These are phyloP conservation scores for Nannochloropsis gaditana DNA, from an alignment of 108 stramenopile genomes.

Conservation along the genomic window DNA sequence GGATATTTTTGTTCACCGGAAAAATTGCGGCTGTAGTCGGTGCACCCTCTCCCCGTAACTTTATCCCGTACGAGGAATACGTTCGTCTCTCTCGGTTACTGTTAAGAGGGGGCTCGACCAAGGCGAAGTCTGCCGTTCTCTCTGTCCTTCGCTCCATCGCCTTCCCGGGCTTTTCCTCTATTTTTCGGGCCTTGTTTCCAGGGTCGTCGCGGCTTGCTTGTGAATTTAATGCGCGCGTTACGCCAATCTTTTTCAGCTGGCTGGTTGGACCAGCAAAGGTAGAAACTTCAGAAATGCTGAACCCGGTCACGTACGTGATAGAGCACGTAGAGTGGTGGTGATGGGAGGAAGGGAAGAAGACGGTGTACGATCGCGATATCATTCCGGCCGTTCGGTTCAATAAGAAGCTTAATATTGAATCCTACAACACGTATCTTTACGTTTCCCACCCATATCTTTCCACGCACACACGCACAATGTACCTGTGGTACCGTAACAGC, in stretches of 20 bases:
- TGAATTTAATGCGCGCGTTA: not conserved
- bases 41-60: not conserved
- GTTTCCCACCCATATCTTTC: too few species aligned
- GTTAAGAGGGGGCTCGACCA: not conserved
- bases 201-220: not conserved
- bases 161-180: conserved; percentile 17
- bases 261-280: not conserved
- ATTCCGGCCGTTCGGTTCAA: too few species aligned
- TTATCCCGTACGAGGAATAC: not conserved
- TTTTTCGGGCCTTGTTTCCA: not conserved
- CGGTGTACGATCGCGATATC: not conserved
- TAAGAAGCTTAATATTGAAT: too few species aligned
- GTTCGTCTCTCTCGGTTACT: not conserved
- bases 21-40: conserved; percentile 8
- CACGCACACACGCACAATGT: too few species aligned
- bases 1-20: not conserved
- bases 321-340: not conserved
- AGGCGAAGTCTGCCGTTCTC: conserved; percentile 9
- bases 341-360: not conserved
- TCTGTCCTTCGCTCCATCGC: conserved; percentile 6
- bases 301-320: conserved; percentile 2
- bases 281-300: conserved; percentile 4
- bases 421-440: too few species aligned
- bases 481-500: not conserved
- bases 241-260: conserved; percentile 7